Base-by-base conservation (phyloP, 176 grass and related monocot genomes). In the Oryza nivara region DNA sequence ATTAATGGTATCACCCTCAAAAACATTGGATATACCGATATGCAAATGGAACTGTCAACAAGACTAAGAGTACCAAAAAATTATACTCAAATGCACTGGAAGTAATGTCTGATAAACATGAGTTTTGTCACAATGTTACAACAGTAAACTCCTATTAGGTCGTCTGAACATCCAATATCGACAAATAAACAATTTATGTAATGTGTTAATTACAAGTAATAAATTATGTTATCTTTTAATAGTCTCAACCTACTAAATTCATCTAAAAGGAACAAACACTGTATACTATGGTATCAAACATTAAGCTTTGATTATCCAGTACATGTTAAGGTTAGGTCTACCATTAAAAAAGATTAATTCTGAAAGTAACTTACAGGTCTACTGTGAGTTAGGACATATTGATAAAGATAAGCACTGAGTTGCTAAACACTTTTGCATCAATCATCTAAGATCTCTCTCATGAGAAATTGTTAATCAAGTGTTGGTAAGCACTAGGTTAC, bases 191-290 rank as follows among this genome's bases (percentile, higher is more conserved):
- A 12, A 4, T 74, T 81, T 23, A 66, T 60, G 12, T 11, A 1
- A 4, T 81, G 64, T 10, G 41, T 19, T 32, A 49, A 49, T 82
- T 64, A 77, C 49, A 77, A 81, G 16, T 23, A 56, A 60, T 58
- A 10, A 9, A 9, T n/a, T 65, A 13, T 43, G 7, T 1, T 9
- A 61, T 82, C 72, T 10, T 77, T 71, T 19, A 72, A 30, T 51
- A 68, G 79, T 74, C 70, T 68, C 34, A 82, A 35, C 38, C 66
- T 9, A 63, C 25, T 15, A 75, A 43, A n/a, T 81, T 76, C 43
- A 44, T 15, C 20, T 8, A 54, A 68, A 86, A 68, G 4, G 22
- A 74, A 41, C 49, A 85, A 38, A 49, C 36, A 58, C 14, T 70
- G 3, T 46, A 61, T 26, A 11, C 10, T 28, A 61, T 45, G 9